phyloP scores from a whole-genome alignment of 176 grass and related monocot species.

The Oryza meyeriana region DNA sequence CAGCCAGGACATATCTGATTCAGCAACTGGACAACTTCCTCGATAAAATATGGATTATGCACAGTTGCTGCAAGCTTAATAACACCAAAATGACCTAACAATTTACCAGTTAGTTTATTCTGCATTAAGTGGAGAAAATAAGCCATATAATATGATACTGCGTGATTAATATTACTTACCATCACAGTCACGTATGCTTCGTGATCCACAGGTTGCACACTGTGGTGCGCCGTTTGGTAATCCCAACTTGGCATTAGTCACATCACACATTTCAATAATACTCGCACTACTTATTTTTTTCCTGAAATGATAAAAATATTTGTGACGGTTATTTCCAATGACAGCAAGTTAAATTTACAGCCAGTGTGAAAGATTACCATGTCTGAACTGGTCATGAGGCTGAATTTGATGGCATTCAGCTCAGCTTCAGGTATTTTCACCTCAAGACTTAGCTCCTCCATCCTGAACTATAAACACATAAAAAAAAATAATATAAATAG shows the following conservation, averaged over 20 bases:
- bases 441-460: slow-evolving; percentile 39
- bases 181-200: slow-evolving; percentile 62
- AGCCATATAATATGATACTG: background rate
- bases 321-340: background rate
- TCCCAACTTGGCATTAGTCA: slow-evolving; percentile 73
- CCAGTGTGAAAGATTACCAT: slow-evolving; percentile 60
- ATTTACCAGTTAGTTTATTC: slow-evolving; percentile 21
- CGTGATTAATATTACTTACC: slow-evolving; percentile 43
- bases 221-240: slow-evolving; percentile 58
- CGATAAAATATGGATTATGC: slow-evolving; percentile 67
- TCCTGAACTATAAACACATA: slow-evolving; percentile 40
- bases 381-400: slow-evolving; percentile 62
- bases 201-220: slow-evolving; percentile 74
- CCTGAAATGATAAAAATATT: slow-evolving; percentile 41
- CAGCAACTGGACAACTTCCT: slow-evolving; percentile 74
- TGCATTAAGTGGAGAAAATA: slow-evolving; percentile 12
- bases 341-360: background rate
- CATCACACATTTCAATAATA: slow-evolving; percentile 61
- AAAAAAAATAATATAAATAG: slow-evolving; percentile 18
- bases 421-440: slow-evolving; percentile 32
- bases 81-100: slow-evolving; percentile 78
- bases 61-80: slow-evolving; percentile 72
- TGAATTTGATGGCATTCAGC: slow-evolving; percentile 61
- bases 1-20: slow-evolving; percentile 92
- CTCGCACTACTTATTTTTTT: slow-evolving; percentile 62